Conservation (phyloP, 2,329 filamentous ascomycete species). For the Tolypocladium tropicale region DNA sequence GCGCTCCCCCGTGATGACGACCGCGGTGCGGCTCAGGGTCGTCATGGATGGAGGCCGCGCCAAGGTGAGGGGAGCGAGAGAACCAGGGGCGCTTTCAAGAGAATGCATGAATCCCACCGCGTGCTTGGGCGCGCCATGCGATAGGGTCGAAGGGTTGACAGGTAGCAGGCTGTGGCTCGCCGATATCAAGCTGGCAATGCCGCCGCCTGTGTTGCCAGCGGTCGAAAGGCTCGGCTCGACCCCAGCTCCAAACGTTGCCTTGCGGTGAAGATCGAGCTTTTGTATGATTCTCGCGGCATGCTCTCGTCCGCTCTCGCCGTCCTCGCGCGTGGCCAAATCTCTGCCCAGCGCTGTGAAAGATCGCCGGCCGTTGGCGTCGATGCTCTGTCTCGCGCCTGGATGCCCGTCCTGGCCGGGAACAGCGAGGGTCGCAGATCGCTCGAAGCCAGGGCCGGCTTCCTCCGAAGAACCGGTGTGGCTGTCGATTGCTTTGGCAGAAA, state of each 20-base stretch:
- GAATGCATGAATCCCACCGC: constrained; percentile 22
- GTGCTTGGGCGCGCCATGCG: constrained; percentile 16
- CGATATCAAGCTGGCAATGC: constrained; percentile 78
- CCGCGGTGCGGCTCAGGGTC: constrained; percentile 75
- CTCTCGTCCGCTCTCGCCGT: constrained; percentile 66
- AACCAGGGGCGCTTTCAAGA: constrained; percentile 42
- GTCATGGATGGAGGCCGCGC: constrained; percentile 77
- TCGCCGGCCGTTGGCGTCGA: constrained; percentile 54
- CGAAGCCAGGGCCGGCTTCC: constrained; percentile 26
- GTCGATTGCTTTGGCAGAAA: constrained; percentile 70
- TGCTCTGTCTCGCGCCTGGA: constrained; percentile 52
- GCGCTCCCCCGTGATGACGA: constrained; percentile 70
- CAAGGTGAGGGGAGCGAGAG: constrained; percentile 70
- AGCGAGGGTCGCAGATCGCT: constrained; percentile 55
- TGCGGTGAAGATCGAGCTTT: constrained; percentile 82
- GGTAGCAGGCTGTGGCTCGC: constrained; percentile 73
- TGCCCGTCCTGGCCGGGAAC: constrained; percentile 48
- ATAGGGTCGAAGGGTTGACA: constrained; percentile 31
- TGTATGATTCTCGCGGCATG: constrained; percentile 85
- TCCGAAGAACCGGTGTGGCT: constrained; percentile 48
- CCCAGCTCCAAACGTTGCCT: constrained; percentile 49
- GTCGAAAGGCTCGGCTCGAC: constrained; percentile 26
- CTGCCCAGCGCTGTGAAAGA: constrained; percentile 43
- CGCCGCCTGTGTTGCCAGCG: constrained; percentile 37
- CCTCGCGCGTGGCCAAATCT: constrained; percentile 42